These are phyloP conservation scores for Phytophthora multivora DNA, from an alignment of 352 stramenopile species.

Conservation along the genomic window DNA sequence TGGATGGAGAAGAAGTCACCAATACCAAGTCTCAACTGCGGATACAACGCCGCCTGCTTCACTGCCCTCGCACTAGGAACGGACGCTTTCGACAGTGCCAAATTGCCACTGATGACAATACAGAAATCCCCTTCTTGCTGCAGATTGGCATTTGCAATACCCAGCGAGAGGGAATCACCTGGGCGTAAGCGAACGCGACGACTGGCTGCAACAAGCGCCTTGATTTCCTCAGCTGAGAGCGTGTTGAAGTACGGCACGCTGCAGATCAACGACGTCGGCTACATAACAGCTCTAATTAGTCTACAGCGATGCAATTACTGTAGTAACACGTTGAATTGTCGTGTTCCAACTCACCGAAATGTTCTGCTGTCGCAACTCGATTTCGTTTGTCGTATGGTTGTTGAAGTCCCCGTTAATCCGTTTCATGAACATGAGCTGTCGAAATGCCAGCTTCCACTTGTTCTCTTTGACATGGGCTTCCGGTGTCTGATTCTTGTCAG, in stretches of 20 bases:
- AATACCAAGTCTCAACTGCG: slow-evolving; percentile 67
- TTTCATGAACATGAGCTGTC: slow-evolving; percentile 86
- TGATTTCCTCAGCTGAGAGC: slow-evolving; percentile 63
- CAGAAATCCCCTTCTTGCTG: slow-evolving; percentile 54
- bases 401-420: slow-evolving; percentile 84
- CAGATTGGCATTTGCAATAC: slow-evolving; percentile 5
- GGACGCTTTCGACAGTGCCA: slow-evolving; percentile 40
- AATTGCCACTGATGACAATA: slow-evolving; percentile 65
- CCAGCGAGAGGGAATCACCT: slow-evolving; percentile 52
- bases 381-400: slow-evolving; percentile 77
- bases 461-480: slow-evolving; percentile 40
- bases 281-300: not conserved
- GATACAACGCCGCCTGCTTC: slow-evolving; percentile 54
- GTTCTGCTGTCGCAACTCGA: slow-evolving; percentile 77
- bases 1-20: slow-evolving; percentile 70
- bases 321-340: too few species aligned
- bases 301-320: too few species aligned
- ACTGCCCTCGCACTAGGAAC: slow-evolving; percentile 50
- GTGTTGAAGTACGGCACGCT: slow-evolving; percentile 80
- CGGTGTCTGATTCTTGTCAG: not conserved
- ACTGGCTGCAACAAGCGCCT: slow-evolving; percentile 51
- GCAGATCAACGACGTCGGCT: slow-evolving; percentile 75
- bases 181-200: slow-evolving; percentile 47
- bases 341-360: slow-evolving; percentile 50
- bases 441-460: slow-evolving; percentile 79